Evolutionary conservation across 768 basidiomycete genomes (phyloP).

Genomic region (Gymnopilus junonius): DNA sequence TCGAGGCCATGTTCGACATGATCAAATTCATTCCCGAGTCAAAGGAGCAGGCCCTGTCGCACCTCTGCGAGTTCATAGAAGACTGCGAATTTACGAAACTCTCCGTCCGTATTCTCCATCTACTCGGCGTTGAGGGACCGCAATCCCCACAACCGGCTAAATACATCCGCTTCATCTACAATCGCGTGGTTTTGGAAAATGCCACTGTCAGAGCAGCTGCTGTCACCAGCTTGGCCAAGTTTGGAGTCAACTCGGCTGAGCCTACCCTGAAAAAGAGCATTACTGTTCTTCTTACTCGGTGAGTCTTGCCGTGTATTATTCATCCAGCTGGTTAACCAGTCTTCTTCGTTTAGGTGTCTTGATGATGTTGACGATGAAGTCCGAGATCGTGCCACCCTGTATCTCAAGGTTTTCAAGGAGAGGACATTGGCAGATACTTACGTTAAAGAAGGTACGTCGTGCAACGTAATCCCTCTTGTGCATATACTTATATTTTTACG

Average conservation of each 20-base stretch:
- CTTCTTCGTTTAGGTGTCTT: slow-evolving; percentile 65
- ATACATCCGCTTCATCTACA: slow-evolving; percentile 99
- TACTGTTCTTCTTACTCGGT: slow-evolving; percentile 85
- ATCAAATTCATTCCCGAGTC: slow-evolving; percentile 96
- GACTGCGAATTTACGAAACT: slow-evolving; percentile 99
- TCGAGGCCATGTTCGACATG: slow-evolving; percentile 99
- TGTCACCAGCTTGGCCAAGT: slow-evolving; percentile 93
- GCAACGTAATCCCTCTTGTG: not conserved
- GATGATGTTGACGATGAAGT: slow-evolving; percentile 99
- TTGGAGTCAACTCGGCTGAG: slow-evolving; percentile 90
- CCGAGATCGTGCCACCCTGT: slow-evolving; percentile 95
- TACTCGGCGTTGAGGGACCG: slow-evolving; percentile 95
- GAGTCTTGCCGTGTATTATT: slow-evolving; percentile 21
- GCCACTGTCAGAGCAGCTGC: slow-evolving; percentile 97
- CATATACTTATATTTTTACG: slow-evolving; percentile 7
- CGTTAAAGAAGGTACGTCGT: slow-evolving; percentile 81
- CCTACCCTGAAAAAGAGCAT: slow-evolving; percentile 81
- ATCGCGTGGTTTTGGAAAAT: slow-evolving; percentile 98
- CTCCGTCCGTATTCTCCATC: slow-evolving; percentile 93
- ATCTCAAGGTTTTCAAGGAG: slow-evolving; percentile 83
- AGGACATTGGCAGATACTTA: slow-evolving; percentile 82
- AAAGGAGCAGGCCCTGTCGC: slow-evolving; percentile 97
- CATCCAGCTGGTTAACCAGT: slow-evolving; percentile 5
- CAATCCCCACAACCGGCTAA: slow-evolving; percentile 96
- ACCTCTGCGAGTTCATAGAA: slow-evolving; percentile 99